Conservation (phyloP, 1,284 basidiomycete genomes). For the Pseudozyma tsukubaensis region DNA sequence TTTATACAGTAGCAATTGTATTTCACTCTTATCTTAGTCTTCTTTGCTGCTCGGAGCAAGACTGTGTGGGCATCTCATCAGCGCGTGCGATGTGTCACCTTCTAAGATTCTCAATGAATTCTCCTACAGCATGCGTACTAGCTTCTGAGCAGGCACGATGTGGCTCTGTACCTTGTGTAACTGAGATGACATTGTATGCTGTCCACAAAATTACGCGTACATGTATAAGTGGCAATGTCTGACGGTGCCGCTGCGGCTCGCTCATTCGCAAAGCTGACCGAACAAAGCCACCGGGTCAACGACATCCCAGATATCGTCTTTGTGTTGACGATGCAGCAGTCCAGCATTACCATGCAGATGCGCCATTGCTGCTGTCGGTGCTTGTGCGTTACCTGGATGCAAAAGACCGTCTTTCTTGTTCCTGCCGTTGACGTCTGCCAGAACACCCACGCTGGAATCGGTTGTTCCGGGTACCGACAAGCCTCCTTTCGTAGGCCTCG, state of each 20-base stretch:
- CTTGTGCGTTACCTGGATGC: not conserved
- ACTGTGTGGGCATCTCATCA: too few relatives aligned
- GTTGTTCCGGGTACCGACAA: slow-evolving; percentile 33
- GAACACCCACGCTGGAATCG: slow-evolving; percentile 17
- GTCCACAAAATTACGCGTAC: too few relatives aligned
- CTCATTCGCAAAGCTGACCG: slow-evolving; percentile 45
- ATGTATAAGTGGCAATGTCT: too few relatives aligned
- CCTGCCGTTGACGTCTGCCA: slow-evolving; percentile 43
- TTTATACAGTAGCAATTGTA: not conserved
- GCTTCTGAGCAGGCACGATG: too few relatives aligned
- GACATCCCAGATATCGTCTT: slow-evolving; percentile 64
- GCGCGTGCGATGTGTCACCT: too few relatives aligned
- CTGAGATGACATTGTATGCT: too few relatives aligned
- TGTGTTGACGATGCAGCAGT: slow-evolving; percentile 33
- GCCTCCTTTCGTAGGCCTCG: slow-evolving; percentile 45
- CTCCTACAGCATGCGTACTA: too few relatives aligned
- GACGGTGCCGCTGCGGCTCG: too few relatives aligned
- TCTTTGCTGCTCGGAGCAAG: too few relatives aligned
- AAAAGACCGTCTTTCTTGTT: slow-evolving; percentile 27
- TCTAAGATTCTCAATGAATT: too few relatives aligned
- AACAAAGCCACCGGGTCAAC: slow-evolving; percentile 64
- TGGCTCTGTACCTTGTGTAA: too few relatives aligned
- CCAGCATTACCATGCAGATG: not conserved
- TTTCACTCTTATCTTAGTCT: too few relatives aligned
- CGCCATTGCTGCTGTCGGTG: not conserved